Conservation (phyloP, 495 filamentous ascomycete genomes). For the Umbilicaria muhlenbergii region DNA sequence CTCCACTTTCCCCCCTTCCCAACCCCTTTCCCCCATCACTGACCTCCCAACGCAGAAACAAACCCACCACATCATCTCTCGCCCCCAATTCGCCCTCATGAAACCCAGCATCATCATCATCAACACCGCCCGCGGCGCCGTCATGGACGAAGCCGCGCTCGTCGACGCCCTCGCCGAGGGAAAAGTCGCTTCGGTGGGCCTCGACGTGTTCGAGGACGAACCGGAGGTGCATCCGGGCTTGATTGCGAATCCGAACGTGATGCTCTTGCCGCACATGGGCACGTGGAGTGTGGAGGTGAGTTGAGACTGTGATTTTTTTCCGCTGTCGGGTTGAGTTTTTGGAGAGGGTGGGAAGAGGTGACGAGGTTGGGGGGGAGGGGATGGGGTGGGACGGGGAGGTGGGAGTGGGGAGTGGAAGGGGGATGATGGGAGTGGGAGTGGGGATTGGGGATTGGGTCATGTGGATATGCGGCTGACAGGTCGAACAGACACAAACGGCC, state of each 20-base stretch:
- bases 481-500: conserved; percentile 33
- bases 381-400: no score
- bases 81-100: conserved; percentile 47
- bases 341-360: no score
- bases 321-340: not conserved
- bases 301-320: not conserved
- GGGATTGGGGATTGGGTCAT: no score
- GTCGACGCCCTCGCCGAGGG: conserved; percentile 45
- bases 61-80: conserved; percentile 52
- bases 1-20: not conserved
- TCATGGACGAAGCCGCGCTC: conserved; percentile 58
- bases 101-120: conserved; percentile 56
- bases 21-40: not conserved
- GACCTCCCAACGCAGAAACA: conserved; percentile 26
- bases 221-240: conserved; percentile 48
- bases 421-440: conserved; percentile 1
- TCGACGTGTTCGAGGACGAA: conserved; percentile 60
- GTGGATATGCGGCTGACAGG: no score
- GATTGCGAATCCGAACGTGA: conserved; percentile 39
- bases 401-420: not conserved
- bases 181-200: conserved; percentile 42
- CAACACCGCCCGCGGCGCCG: conserved; percentile 53
- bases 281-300: conserved; percentile 50
- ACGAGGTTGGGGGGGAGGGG: no score
- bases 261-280: conserved; percentile 55